These are phyloP conservation scores for Mastigamoeba balamuthi DNA, from an alignment of 78 protist genomes.

Conservation along the genomic window DNA sequence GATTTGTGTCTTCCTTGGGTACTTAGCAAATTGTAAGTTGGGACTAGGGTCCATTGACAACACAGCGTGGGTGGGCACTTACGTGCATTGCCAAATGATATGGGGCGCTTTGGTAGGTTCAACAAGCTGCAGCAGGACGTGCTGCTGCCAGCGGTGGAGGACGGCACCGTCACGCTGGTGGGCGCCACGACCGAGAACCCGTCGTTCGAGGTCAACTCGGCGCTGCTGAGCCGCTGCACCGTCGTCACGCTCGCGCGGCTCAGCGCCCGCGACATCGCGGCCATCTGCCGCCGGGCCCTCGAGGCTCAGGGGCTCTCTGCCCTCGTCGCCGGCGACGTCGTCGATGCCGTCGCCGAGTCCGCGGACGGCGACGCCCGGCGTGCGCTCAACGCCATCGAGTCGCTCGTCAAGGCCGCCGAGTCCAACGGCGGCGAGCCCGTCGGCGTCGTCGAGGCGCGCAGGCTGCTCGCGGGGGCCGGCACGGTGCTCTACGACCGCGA, in stretches of 20 bases:
- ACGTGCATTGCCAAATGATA: too few relatives aligned
- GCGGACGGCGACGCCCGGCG: conserved; percentile 56
- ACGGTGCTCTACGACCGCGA: conserved; percentile 19
- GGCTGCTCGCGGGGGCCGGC: too few relatives aligned
- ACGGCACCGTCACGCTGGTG: conserved; percentile 44
- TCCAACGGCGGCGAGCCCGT: too few relatives aligned
- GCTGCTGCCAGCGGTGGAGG: conserved; percentile 42
- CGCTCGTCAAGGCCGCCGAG: not conserved
- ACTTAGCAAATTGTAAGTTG: too few relatives aligned
- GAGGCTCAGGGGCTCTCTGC: not conserved
- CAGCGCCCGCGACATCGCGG: not conserved
- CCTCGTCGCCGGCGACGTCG: not conserved
- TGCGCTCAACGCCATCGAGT: conserved; percentile 37
- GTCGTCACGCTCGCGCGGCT: conserved; percentile 22
- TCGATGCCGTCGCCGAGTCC: not conserved
- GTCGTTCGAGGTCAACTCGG: conserved; percentile 36
- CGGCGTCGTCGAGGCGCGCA: too few relatives aligned
- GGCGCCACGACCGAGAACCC: conserved; percentile 82
- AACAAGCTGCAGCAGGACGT: conserved; percentile 57
- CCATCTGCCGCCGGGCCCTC: conserved; percentile 10
- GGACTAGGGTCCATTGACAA: too few relatives aligned
- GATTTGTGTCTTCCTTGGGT: too few relatives aligned
- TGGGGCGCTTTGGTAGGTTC: too few relatives aligned
- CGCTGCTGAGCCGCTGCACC: conserved; percentile 33
- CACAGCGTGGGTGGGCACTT: too few relatives aligned